These are phyloP conservation scores for Dissoconium aciculare DNA, from an alignment of 2,329 filamentous ascomycete species.

Conservation along the genomic window DNA sequence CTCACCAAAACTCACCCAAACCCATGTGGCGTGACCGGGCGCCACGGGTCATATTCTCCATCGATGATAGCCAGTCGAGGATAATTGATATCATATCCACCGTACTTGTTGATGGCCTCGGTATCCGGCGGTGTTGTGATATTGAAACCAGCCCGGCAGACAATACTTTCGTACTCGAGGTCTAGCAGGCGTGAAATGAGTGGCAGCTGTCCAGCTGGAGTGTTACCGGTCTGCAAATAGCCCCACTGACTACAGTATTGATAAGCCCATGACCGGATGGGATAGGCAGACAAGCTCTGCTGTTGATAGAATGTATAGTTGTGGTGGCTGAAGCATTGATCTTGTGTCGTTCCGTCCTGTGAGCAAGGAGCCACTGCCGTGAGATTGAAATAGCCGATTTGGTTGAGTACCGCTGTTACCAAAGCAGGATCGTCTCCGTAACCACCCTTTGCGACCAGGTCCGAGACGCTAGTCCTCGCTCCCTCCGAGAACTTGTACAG, in stretches of 20 bases:
- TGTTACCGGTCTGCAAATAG: slow-evolving; percentile 59
- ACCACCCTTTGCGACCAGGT: slow-evolving; percentile 35
- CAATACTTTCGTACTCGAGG: slow-evolving; percentile 44
- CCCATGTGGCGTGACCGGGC: slow-evolving; percentile 55
- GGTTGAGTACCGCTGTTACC: slow-evolving; percentile 41
- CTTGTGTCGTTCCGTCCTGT: slow-evolving; percentile 26
- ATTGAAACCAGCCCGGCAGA: slow-evolving; percentile 56
- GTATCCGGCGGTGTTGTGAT: slow-evolving; percentile 49
- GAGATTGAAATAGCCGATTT: slow-evolving; percentile 39
- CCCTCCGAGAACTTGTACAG: slow-evolving; percentile 30
- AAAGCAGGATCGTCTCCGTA: slow-evolving; percentile 30
- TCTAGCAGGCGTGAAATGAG: slow-evolving; percentile 57
- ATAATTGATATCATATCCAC: slow-evolving; percentile 55
- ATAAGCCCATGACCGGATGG: slow-evolving; percentile 37
- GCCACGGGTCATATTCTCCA: slow-evolving; percentile 68
- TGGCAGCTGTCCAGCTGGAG: slow-evolving; percentile 48
- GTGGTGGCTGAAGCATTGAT: slow-evolving; percentile 37
- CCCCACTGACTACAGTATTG: slow-evolving; percentile 55
- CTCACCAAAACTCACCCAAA: slow-evolving; percentile 28
- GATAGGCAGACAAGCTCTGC: slow-evolving; percentile 5
- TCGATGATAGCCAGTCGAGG: slow-evolving; percentile 64
- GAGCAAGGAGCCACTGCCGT: slow-evolving; percentile 30
- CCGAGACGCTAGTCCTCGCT: slow-evolving; percentile 27
- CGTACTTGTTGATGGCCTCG: slow-evolving; percentile 58
- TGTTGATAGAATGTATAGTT: slow-evolving; percentile 26